Percentiles rank a stretch among this genome's conserved stretches.
Conservation (phyloP, 768 basidiomycete genomes). For the Kwoniella sp. region DNA sequence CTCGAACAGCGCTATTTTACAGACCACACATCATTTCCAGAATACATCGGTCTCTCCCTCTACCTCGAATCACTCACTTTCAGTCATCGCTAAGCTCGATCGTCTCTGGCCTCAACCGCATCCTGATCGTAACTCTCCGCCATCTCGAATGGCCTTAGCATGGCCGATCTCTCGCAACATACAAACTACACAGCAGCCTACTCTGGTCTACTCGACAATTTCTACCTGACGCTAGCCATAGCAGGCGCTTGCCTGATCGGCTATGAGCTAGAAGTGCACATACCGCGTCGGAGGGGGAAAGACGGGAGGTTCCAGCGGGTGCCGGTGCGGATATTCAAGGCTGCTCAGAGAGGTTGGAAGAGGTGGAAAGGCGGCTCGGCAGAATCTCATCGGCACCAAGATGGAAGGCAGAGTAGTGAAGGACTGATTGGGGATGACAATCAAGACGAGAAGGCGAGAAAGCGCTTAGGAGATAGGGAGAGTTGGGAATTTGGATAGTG, state of each 20-base stretch:
- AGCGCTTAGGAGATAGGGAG: slow-evolving; percentile 46
- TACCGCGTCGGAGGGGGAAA: slow-evolving; percentile 46
- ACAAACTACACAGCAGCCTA: slow-evolving; percentile 49
- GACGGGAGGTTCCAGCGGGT: slow-evolving; percentile 41
- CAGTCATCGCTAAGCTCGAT: too few relatives aligned
- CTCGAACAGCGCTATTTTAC: too few relatives aligned
- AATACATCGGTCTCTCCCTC: too few relatives aligned
- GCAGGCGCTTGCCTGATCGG: slow-evolving; percentile 49
- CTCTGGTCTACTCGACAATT: slow-evolving; percentile 53
- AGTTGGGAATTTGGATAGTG: slow-evolving; percentile 55
- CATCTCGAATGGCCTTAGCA: slow-evolving; percentile 8
- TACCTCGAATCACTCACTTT: too few relatives aligned
- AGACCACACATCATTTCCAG: too few relatives aligned
- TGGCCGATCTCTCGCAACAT: slow-evolving; percentile 51
- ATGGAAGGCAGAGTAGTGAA: slow-evolving; percentile 17
- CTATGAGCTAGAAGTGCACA: slow-evolving; percentile 50
- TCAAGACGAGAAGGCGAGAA: slow-evolving; percentile 17
- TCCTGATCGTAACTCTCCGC: neutral
- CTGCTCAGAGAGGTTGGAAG: slow-evolving; percentile 27
- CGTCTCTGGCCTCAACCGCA: too few relatives aligned
- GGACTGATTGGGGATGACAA: slow-evolving; percentile 4
- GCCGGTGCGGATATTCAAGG: slow-evolving; percentile 29
- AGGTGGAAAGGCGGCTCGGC: slow-evolving; percentile 8
- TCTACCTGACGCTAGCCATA: slow-evolving; percentile 50
- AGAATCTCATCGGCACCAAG: neutral